Base-by-base conservation (phyloP, 495 filamentous ascomycete species). In the Podospora bellae-mahoneyi region DNA sequence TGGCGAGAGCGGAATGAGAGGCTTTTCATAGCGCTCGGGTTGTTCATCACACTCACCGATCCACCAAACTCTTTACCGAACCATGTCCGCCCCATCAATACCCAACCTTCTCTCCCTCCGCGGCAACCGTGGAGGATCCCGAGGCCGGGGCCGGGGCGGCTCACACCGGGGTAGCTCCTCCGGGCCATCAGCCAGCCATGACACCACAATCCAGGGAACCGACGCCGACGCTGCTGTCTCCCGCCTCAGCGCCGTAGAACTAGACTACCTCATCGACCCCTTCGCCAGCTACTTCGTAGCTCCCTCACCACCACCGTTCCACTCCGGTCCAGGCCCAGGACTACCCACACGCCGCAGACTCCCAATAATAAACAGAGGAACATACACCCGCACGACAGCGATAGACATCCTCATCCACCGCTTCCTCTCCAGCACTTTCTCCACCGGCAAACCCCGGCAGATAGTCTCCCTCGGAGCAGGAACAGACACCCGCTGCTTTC, bases 351-450 rank as follows among this genome's bases (percentile, higher is more conserved):
- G 79, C 44, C 81, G 89, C 60, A 84, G 93, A 59, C 79, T 93
- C 30, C 95, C 95, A 56, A 93, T 98, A 56, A 97, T 98, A 67
- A 97, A 97, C 77, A 79, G 95, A 86, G 94, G 94, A 53, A 98
- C 95, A n/a, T 97, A 97, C 76, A 91, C 94, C 30, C 88, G 95
- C 71, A 97, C 94, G 27, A 87, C 86, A 30, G 92, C 92, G 26
- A 90, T 99, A 75, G 94, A 98, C 79, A 79, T 78, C 54, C 86
- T 99, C 27, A 87, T 98, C 66, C 76, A 85, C 28, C 76, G 77
- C 44, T 98, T 97, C 76, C 85, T 98, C 60, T 66, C 74, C 30
- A 71, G 64, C 56, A 79, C 76, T 32, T 64, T 67, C 26, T 56
- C 59, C 5, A 48, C 26, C 61, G 39, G 39, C 15, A 18, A 76